These are phyloP conservation scores for Chiua virens DNA, from an alignment of 768 basidiomycete genomes.

Conservation along the genomic window DNA sequence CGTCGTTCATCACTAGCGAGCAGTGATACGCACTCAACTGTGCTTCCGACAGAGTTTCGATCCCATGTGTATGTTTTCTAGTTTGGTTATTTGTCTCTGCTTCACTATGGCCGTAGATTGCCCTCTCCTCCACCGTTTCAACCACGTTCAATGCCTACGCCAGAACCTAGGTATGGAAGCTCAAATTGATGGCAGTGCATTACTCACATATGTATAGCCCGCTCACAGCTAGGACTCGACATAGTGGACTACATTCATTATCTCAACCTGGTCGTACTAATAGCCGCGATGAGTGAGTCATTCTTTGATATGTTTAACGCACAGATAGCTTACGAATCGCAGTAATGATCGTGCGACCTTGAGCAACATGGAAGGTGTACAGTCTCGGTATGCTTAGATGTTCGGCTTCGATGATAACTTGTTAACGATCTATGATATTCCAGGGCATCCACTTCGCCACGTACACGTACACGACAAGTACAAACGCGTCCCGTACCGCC, in stretches of 20 bases:
- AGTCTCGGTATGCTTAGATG: conserved; percentile 14
- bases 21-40: conserved; percentile 6
- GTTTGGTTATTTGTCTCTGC: not conserved
- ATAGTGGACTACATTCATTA: conserved; percentile 14
- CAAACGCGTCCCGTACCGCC: conserved; percentile 18
- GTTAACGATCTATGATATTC: not conserved
- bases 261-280: conserved; percentile 1
- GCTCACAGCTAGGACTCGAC: conserved; percentile 19
- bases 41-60: conserved; percentile 26
- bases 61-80: conserved; percentile 19
- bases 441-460: conserved; percentile 21
- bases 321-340: conserved; percentile 2
- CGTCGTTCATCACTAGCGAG: not conserved
- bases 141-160: conserved; percentile 27
- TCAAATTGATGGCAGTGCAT: not conserved
- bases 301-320: not conserved
- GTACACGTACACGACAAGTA: conserved; percentile 12
- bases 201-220: conserved; percentile 21
- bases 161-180: conserved; percentile 30
- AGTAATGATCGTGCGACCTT: conserved; percentile 2
- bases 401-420: not conserved
- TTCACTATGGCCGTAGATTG: conserved; percentile 12
- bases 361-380: conserved; percentile 2
- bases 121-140: conserved; percentile 20
- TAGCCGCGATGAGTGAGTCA: conserved; percentile 13